Conservation (phyloP, 2,329 filamentous ascomycete genomes). For the Ilyonectria robusta region DNA sequence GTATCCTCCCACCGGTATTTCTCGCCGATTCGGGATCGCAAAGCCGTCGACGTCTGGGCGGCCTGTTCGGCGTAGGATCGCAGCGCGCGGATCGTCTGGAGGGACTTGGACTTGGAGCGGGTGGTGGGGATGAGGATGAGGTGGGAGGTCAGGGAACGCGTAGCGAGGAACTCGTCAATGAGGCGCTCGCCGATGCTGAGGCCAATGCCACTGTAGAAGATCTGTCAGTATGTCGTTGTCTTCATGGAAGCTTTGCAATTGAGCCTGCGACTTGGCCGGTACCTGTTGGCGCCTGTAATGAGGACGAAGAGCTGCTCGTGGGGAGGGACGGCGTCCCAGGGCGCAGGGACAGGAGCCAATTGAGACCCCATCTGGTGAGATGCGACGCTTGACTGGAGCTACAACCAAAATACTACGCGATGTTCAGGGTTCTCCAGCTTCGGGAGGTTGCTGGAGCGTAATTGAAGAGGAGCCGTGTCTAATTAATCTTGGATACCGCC, state of each 20-base stretch:
- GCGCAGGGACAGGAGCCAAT: constrained; percentile 41
- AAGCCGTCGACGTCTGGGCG: constrained; percentile 53
- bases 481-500: not conserved
- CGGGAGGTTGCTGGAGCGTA: not conserved
- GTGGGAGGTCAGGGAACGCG: constrained; percentile 75
- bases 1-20: constrained; percentile 55
- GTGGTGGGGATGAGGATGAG: constrained; percentile 89
- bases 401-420: not conserved
- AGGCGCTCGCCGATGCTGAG: constrained; percentile 86
- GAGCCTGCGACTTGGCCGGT: constrained; percentile 37
- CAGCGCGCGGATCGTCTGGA: constrained; percentile 77
- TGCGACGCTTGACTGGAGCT: not conserved
- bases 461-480: constrained; percentile 19
- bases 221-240: constrained; percentile 26
- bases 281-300: constrained; percentile 92
- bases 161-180: constrained; percentile 88
- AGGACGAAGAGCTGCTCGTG: constrained; percentile 74
- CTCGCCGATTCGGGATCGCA: constrained; percentile 56
- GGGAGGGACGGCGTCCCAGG: constrained; percentile 55
- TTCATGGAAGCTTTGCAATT: not conserved
- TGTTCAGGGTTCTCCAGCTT: not conserved
- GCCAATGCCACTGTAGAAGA: constrained; percentile 80
- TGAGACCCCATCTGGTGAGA: constrained; percentile 38
- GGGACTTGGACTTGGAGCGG: constrained; percentile 80
- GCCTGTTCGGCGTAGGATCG: constrained; percentile 69